Percentiles rank a stretch among this genome's conserved stretches.
phyloP scores from a whole-genome alignment of 1,284 basidiomycete species.

The Amylostereum areolatum region DNA sequence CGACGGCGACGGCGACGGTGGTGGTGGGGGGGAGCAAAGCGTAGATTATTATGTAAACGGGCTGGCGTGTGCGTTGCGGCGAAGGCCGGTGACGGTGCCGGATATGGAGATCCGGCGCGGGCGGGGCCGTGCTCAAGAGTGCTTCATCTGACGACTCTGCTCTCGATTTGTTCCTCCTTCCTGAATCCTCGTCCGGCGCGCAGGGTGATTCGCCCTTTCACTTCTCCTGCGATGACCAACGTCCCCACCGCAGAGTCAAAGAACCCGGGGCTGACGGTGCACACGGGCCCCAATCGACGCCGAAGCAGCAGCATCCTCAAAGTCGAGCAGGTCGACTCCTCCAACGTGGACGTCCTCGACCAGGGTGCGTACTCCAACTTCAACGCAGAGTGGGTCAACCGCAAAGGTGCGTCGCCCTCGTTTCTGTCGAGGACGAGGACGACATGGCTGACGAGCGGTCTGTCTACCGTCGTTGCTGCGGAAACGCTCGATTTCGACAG shows the following conservation, averaged over 20 bases:
- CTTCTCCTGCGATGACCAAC: background rate
- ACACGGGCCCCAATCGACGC: slow-evolving; percentile 43
- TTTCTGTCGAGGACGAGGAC: background rate
- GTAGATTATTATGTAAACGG: too few relatives aligned
- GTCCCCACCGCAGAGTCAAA: background rate
- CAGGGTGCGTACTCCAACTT: slow-evolving; percentile 82
- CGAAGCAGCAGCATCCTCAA: slow-evolving; percentile 82
- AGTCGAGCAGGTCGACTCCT: slow-evolving; percentile 80
- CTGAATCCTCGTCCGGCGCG: too few relatives aligned
- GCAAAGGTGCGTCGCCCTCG: slow-evolving; percentile 67
- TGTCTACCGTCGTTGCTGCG: too few relatives aligned
- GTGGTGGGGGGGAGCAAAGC: background rate
- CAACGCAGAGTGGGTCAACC: slow-evolving; percentile 98
- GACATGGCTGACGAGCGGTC: too few relatives aligned
- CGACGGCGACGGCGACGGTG: background rate
- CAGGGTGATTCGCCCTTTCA: too few relatives aligned
- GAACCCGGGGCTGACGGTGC: slow-evolving; percentile 20
- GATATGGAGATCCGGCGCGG: too few relatives aligned
- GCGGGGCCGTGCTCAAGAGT: too few relatives aligned
- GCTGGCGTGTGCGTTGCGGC: too few relatives aligned
- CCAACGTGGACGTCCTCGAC: slow-evolving; percentile 76
- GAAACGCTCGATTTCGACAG: slow-evolving; percentile 45
- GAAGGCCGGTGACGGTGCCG: too few relatives aligned
- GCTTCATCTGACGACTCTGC: too few relatives aligned
- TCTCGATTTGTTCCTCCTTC: too few relatives aligned